phyloP scores from a whole-genome alignment of 257 asterid species.

The Solanum peruvianum region DNA sequence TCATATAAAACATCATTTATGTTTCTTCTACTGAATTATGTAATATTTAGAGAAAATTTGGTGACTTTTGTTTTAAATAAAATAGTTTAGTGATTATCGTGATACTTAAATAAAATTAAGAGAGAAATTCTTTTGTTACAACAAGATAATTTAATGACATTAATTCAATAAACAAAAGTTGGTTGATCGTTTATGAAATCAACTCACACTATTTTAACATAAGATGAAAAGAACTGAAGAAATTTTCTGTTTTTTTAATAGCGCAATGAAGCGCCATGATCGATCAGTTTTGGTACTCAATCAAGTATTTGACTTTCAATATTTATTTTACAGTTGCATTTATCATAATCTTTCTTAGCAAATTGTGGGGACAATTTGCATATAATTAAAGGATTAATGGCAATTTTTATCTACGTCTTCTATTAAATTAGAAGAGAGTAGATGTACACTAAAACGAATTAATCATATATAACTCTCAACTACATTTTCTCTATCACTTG shows the following conservation, averaged over 20 bases:
- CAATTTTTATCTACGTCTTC: background rate
- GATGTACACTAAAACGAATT: background rate
- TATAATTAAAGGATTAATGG: background rate
- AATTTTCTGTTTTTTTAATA: background rate
- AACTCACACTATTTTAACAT: background rate
- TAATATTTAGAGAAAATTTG: background rate
- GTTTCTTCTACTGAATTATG: background rate
- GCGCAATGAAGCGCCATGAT: background rate
- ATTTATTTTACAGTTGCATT: background rate
- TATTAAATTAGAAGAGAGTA: background rate
- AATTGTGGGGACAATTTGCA: background rate
- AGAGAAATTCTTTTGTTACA: background rate
- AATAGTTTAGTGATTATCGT: background rate
- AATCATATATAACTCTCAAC: background rate
- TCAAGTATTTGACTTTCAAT: background rate
- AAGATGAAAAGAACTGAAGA: background rate
- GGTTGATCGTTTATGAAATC: background rate
- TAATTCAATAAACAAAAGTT: background rate
- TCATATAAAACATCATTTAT: background rate
- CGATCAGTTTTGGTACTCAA: background rate
- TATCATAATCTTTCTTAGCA: background rate
- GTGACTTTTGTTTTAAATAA: background rate
- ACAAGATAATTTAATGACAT: background rate
- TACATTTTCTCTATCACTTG: background rate
- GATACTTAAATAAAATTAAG: background rate